These are phyloP conservation scores for Ambispora gerdemannii DNA, from an alignment of 192 early-diverging fungal species.

Conservation along the genomic window DNA sequence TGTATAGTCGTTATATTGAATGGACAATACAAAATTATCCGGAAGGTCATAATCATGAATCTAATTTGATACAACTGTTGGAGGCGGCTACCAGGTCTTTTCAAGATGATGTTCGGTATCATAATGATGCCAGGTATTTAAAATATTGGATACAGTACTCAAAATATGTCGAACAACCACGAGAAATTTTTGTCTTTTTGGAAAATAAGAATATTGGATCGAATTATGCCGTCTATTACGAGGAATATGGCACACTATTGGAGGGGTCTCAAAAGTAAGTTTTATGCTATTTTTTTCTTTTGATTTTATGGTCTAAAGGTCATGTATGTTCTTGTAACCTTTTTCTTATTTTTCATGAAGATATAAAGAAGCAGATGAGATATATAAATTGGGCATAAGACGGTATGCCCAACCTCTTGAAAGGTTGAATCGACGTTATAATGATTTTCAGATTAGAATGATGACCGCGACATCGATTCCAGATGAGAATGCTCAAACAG, in stretches of 20 bases:
- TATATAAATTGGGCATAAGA: conserved; percentile 63
- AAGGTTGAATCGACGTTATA: conserved; percentile 54
- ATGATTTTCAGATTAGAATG: conserved; percentile 57
- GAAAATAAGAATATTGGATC: conserved; percentile 67
- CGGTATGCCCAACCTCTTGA: conserved; percentile 69
- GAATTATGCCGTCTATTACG: conserved; percentile 64
- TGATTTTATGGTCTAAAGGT: conserved; percentile 18
- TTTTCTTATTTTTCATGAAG: conserved; percentile 28
- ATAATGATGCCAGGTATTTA: conserved; percentile 57
- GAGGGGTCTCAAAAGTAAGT: conserved; percentile 47
- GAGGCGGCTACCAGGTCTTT: conserved; percentile 48
- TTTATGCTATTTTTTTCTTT: not conserved
- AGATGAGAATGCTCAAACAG: not conserved
- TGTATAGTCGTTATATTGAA: conserved; percentile 54
- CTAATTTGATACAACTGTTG: conserved; percentile 49
- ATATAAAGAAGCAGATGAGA: conserved; percentile 58
- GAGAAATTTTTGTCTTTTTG: conserved; percentile 77
- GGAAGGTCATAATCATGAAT: conserved; percentile 50
- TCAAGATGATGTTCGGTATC: conserved; percentile 53
- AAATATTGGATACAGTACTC: conserved; percentile 43
- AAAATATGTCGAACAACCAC: conserved; percentile 55
- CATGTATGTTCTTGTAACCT: not conserved
- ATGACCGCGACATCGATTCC: conserved; percentile 21
- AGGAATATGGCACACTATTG: conserved; percentile 66
- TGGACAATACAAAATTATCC: conserved; percentile 64